phyloP scores from a whole-genome alignment of 179 eudicot genomes.

The Pouteria campechiana region DNA sequence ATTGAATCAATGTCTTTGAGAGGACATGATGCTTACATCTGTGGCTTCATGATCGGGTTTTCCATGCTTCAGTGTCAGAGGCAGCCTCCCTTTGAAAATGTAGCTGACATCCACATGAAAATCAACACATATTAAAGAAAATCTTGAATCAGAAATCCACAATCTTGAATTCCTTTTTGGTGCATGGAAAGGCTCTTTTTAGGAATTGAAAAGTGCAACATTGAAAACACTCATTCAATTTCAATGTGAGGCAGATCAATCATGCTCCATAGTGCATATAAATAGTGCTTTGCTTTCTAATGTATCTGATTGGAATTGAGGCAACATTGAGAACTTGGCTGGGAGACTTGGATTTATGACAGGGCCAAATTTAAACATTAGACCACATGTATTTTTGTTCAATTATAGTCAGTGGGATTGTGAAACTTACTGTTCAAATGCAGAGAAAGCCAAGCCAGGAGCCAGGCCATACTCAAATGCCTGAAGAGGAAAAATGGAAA shows the following conservation, averaged over 20 bases:
- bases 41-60: constrained; percentile 87
- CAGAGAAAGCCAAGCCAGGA: constrained; percentile 80
- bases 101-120: constrained; percentile 44
- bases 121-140: too few relatives aligned
- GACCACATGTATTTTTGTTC: too few relatives aligned
- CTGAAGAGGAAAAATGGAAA: constrained; percentile 20
- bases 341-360: too few relatives aligned
- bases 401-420: background rate
- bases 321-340: too few relatives aligned
- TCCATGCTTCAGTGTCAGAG: constrained; percentile 83
- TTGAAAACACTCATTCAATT: background rate
- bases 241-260: too few relatives aligned
- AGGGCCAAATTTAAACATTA: too few relatives aligned
- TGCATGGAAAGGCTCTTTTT: constrained; percentile 3
- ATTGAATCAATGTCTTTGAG: background rate
- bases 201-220: background rate
- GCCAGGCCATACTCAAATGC: constrained; percentile 84
- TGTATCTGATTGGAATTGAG: too few relatives aligned
- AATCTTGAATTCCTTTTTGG: background rate
- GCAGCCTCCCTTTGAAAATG: constrained; percentile 64
- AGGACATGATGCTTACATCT: constrained; percentile 27
- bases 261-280: too few relatives aligned
- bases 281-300: too few relatives aligned
- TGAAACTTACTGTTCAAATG: constrained; percentile 63
- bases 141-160: background rate